Evolutionary conservation across 257 asterid genomes (phyloP).

Genomic region (Penstemon eatonii): DNA sequence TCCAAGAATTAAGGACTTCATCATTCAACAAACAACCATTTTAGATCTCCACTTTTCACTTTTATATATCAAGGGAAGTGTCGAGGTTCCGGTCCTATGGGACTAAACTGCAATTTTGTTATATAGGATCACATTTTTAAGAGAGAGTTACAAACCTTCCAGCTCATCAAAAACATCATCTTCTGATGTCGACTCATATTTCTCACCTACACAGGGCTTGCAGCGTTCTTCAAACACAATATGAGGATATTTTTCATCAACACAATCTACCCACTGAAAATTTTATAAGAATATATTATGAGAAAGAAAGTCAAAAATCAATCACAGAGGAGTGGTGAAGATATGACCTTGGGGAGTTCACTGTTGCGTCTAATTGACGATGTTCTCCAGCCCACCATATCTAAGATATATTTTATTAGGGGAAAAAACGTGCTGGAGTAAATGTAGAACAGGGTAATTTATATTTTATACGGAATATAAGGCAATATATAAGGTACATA

Average conservation of each 20-base stretch:
- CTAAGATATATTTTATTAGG: conserved; percentile 49
- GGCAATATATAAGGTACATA: conserved; percentile 10
- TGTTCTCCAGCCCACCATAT: conserved; percentile 99
- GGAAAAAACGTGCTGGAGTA: conserved; percentile 23
- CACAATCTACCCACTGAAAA: conserved; percentile 80
- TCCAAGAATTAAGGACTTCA: too few species aligned
- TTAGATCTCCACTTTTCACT: too few species aligned
- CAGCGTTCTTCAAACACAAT: conserved; percentile 90
- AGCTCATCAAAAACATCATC: conserved; percentile 59
- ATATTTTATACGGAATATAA: not conserved
- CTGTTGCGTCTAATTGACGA: conserved; percentile 86
- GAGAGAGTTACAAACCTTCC: conserved; percentile 69
- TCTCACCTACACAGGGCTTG: conserved; percentile 68
- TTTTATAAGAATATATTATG: conserved; percentile 4
- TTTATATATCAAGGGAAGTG: too few species aligned
- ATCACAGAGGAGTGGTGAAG: conserved; percentile 22
- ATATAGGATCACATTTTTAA: not conserved
- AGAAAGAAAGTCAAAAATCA: not conserved
- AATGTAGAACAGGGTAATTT: not conserved
- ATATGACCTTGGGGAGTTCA: conserved; percentile 84
- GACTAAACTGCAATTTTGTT: too few species aligned
- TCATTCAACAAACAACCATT: too few species aligned
- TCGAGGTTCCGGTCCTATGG: too few species aligned
- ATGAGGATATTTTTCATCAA: conserved; percentile 89
- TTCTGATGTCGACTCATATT: conserved; percentile 40